Base-by-base conservation (phyloP, 2,329 filamentous ascomycete genomes). In the Pezicula rhizophila region DNA sequence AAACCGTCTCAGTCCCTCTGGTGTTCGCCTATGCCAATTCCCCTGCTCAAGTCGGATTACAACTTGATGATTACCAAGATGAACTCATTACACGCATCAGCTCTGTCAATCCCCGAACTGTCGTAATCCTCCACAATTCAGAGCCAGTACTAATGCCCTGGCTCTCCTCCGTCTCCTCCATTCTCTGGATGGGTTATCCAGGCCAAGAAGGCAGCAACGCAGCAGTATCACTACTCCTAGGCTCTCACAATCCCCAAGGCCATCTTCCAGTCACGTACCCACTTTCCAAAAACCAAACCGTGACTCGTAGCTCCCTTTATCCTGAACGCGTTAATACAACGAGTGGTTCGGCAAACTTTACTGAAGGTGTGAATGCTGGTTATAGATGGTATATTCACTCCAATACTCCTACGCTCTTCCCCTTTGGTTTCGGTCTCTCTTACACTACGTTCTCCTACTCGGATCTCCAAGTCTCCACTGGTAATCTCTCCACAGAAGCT, bases 381-480 rank as follows among this genome's bases (percentile, higher is more conserved):
- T 5, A 37, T 4, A 14, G 34, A 14, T 37, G 34, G 34, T 37
- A 37, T 15, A 14, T 37, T 14, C 4, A 15, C 34, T 14, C 34
- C 5, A 37, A 37, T 8, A 37, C 34, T 14, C 2, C 34, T 3
- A 15, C 15, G 8, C 34, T 37, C 1, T 84, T 83, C 64, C 34
- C 26, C 25, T 68, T 68, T 41, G 65, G 65, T 1, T 62, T 64
- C 20, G 65, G 66, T 2, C 42, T 67, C 5, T 66, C 65, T 0
- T 68, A 66, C 39, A 62, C 63, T 1, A 57, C 50, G 0, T 68
- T 68, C 42, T 54, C 53, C 4, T 37, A 37, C 8, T 14, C 12
- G 1, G 15, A 5, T 4, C 15, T 37, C 11, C 34, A 37, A 15
- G 15, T 15, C 12, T 37, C 34, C 5, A 37, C 4, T 15, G 3